Evolutionary conservation across 306 rosid species (phyloP).

Genomic region (Citrullus colocynthis): DNA sequence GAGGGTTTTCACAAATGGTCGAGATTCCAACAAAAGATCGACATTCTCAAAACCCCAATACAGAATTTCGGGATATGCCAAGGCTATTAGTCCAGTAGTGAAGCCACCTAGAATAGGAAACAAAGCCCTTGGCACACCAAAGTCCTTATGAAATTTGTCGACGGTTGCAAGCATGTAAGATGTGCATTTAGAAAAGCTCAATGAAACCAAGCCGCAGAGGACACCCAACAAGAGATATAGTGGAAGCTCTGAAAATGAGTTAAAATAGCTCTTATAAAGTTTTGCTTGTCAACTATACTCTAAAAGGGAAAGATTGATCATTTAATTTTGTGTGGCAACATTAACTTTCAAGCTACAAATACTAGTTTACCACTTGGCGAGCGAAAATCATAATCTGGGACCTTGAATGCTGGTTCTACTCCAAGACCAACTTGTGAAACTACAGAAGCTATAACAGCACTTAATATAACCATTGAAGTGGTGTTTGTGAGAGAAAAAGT

Average conservation of each 20-base stretch:
- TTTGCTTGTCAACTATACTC: constrained; percentile 14
- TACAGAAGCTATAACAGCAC: constrained; percentile 83
- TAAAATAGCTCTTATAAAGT: constrained; percentile 22
- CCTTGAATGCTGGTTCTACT: constrained; percentile 76
- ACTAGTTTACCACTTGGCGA: constrained; percentile 60
- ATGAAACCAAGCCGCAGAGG: constrained; percentile 75
- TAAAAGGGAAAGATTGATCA: not conserved
- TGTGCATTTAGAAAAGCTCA: constrained; percentile 69
- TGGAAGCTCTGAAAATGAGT: constrained; percentile 82
- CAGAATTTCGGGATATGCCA: constrained; percentile 85
- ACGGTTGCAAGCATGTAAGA: constrained; percentile 44
- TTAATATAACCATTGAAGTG: constrained; percentile 87
- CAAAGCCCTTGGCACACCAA: constrained; percentile 41
- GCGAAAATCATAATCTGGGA: constrained; percentile 78
- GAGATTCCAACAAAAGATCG: constrained; percentile 81
- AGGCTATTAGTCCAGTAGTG: constrained; percentile 68
- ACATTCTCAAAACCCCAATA: constrained; percentile 96
- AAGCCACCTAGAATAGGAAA: constrained; percentile 80
- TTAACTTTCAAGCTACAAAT: not conserved
- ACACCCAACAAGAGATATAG: constrained; percentile 79
- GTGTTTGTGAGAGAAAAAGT: constrained; percentile 58
- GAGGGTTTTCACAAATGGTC: constrained; percentile 62
- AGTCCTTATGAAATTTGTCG: constrained; percentile 46
- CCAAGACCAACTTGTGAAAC: constrained; percentile 81
- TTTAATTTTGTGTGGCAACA: not conserved